A percentile compares a stretch with the other conserved stretches of the same genome.
These are phyloP conservation scores for Thelonectria blattea DNA, from an alignment of 2,329 filamentous ascomycete genomes.

Conservation along the genomic window DNA sequence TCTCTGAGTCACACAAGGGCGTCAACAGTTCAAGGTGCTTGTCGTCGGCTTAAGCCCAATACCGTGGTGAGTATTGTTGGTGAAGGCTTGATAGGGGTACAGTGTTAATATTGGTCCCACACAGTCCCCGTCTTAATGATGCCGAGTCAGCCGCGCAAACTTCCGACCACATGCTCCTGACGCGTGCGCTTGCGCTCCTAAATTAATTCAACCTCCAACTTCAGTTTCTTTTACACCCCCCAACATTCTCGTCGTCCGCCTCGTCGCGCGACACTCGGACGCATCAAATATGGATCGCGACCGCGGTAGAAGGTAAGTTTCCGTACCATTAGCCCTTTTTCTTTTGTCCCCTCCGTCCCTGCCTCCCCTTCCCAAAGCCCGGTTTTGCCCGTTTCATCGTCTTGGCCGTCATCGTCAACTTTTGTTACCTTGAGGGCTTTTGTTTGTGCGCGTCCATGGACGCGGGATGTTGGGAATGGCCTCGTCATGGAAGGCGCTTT, in stretches of 20 bases:
- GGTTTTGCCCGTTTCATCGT: conserved; percentile 4
- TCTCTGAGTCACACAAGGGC: no score
- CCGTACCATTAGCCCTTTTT: conserved; percentile 4
- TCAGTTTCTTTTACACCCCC: neutral
- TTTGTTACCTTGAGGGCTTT: no score
- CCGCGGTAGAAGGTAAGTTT: conserved; percentile 46
- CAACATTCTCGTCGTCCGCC: conserved; percentile 22
- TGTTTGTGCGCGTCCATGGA: no score
- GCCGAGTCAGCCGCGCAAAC: no score
- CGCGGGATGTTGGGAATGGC: no score
- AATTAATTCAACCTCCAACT: conserved; percentile 13
- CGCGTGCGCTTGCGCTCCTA: conserved; percentile 33
- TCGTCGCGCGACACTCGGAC: neutral
- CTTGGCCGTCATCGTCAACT: conserved; percentile 14
- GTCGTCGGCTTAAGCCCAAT: no score
- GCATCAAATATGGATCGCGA: conserved; percentile 45
- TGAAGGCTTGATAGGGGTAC: neutral
- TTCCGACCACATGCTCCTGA: conserved; percentile 16
- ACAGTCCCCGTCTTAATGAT: no score
- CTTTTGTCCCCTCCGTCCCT: conserved; percentile 16
- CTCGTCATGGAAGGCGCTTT: conserved; percentile 2
- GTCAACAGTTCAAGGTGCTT: no score
- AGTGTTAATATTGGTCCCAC: neutral
- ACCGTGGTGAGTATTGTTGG: neutral
- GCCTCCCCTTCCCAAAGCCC: neutral